Conservation (phyloP, 495 filamentous ascomycete genomes). For the Rhypophila decipiens region DNA sequence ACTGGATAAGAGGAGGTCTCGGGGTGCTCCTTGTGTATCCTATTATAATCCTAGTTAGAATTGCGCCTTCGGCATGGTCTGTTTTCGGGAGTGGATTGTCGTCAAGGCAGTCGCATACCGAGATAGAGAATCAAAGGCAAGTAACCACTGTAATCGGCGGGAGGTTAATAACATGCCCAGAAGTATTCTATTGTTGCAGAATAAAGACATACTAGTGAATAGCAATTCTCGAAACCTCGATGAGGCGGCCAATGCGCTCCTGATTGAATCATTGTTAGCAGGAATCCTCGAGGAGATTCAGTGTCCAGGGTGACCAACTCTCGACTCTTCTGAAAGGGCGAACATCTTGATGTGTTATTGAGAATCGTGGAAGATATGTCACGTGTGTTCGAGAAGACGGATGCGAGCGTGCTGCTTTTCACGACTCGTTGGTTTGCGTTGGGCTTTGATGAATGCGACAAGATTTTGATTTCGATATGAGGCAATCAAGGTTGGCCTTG, state of each 20-base stretch:
- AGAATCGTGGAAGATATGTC: too few species aligned
- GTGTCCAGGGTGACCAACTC: slow-evolving; percentile 51
- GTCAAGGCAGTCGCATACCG: slow-evolving; percentile 51
- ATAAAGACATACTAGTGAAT: slow-evolving; percentile 77
- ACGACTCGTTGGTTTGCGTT: too few species aligned
- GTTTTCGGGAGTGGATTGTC: background rate
- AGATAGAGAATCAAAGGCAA: slow-evolving; percentile 95
- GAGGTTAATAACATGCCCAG: slow-evolving; percentile 26
- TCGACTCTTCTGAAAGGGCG: slow-evolving; percentile 93
- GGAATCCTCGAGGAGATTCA: background rate
- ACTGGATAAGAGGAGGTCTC: slow-evolving; percentile 90
- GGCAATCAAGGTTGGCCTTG: too few species aligned
- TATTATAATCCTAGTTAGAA: slow-evolving; percentile 32
- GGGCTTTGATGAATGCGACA: too few species aligned
- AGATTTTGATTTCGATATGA: too few species aligned
- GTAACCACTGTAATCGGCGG: slow-evolving; percentile 63
- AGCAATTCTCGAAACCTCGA: slow-evolving; percentile 89
- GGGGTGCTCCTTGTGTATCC: slow-evolving; percentile 93
- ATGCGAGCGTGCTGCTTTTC: too few species aligned
- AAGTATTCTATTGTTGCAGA: background rate
- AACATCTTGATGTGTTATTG: slow-evolving; percentile 51
- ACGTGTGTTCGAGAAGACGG: too few species aligned
- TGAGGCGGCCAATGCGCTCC: slow-evolving; percentile 94
- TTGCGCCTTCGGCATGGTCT: slow-evolving; percentile 8
- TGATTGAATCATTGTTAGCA: slow-evolving; percentile 27